Percentiles rank a stretch among this genome's conserved stretches.
phyloP scores from a whole-genome alignment of 2,329 filamentous ascomycete species.

The Penicillium sp. region DNA sequence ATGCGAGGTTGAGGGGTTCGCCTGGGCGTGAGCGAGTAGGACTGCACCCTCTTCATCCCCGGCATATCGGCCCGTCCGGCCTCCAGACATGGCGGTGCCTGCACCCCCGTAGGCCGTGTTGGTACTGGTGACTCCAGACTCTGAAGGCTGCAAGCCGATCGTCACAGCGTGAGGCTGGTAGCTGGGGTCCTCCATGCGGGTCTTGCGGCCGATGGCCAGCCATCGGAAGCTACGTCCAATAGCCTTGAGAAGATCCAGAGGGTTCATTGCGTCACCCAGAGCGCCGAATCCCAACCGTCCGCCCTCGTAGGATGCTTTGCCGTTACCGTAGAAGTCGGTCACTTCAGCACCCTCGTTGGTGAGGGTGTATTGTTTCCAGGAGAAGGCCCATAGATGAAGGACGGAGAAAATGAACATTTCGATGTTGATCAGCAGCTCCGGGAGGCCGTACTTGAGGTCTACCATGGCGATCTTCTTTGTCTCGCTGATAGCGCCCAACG shows the following conservation, averaged over 20 bases:
- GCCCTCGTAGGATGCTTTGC: constrained; percentile 62
- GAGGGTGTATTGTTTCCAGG: constrained; percentile 70
- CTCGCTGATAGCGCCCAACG: constrained; percentile 65
- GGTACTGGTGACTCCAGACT: constrained; percentile 15
- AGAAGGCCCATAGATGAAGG: constrained; percentile 81
- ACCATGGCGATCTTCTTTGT: constrained; percentile 67
- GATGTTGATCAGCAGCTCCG: constrained; percentile 74
- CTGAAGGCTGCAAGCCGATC: constrained; percentile 35
- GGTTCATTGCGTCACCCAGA: constrained; percentile 72
- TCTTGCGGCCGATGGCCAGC: constrained; percentile 74
- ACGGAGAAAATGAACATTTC: constrained; percentile 83
- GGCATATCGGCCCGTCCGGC: constrained; percentile 31
- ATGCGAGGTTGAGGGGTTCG: constrained; percentile 36
- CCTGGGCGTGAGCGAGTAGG: constrained; percentile 45
- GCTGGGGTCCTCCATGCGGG: constrained; percentile 45
- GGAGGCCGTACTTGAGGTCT: constrained; percentile 80
- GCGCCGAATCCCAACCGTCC: constrained; percentile 68
- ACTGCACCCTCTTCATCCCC: constrained; percentile 44
- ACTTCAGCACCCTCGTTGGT: constrained; percentile 50
- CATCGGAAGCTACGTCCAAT: constrained; percentile 76
- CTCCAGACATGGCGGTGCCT: constrained; percentile 26
- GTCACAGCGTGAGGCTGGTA: constrained; percentile 38
- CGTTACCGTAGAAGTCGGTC: constrained; percentile 46
- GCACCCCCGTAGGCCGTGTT: constrained; percentile 37
- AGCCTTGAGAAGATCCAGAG: constrained; percentile 82